Evolutionary conservation across 2,329 filamentous ascomycete species (phyloP).

Genomic region (Lecanicillium sp.): DNA sequence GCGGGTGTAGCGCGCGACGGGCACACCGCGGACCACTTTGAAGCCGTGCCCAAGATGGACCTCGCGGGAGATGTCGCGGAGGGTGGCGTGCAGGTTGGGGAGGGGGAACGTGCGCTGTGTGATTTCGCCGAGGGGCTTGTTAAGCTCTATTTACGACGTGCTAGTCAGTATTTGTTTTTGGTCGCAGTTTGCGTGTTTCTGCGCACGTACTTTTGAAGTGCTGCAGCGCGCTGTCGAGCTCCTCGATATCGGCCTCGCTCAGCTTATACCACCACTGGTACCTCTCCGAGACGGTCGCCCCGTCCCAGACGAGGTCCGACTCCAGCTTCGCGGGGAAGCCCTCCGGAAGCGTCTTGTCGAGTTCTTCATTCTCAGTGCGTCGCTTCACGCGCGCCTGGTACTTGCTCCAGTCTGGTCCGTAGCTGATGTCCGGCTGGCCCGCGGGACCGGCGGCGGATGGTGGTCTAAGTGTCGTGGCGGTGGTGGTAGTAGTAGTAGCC

Average conservation of each 20-base stretch:
- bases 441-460: slow-evolving; percentile 24
- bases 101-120: slow-evolving; percentile 49
- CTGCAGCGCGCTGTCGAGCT: slow-evolving; percentile 38
- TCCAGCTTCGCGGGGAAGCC: slow-evolving; percentile 45
- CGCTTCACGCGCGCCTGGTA: slow-evolving; percentile 45
- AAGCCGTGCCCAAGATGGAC: slow-evolving; percentile 55
- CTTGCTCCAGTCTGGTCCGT: slow-evolving; percentile 47
- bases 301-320: slow-evolving; percentile 53
- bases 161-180: not conserved
- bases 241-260: slow-evolving; percentile 38
- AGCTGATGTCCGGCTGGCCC: slow-evolving; percentile 53
- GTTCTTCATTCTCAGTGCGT: slow-evolving; percentile 34
- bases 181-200: no score
- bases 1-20: slow-evolving; percentile 43
- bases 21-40: slow-evolving; percentile 53
- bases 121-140: slow-evolving; percentile 36
- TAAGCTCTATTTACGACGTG: slow-evolving; percentile 17
- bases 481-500: no score
- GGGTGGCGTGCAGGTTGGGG: slow-evolving; percentile 40
- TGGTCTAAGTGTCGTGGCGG: slow-evolving; percentile 16
- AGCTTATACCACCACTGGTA: slow-evolving; percentile 51
- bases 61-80: slow-evolving; percentile 47
- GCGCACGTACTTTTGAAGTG: slow-evolving; percentile 35
- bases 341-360: slow-evolving; percentile 36
- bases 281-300: slow-evolving; percentile 36